Percentiles rank a stretch among this genome's conserved stretches.
phyloP scores from a whole-genome alignment of 148 eudicot species.

The Amaranthus cruentus region DNA sequence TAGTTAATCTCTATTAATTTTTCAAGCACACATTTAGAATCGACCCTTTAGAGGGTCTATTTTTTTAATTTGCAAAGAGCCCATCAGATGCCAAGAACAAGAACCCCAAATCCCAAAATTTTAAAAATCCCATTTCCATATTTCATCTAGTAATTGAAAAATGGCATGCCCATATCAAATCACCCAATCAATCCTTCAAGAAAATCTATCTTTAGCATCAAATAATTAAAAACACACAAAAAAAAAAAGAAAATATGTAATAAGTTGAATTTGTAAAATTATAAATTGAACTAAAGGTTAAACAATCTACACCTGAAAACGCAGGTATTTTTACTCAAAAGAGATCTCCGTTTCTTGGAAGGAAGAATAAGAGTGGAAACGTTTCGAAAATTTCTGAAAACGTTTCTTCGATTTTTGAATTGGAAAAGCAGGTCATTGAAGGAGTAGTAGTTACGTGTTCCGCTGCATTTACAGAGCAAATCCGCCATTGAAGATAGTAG shows the following conservation, averaged over 20 bases:
- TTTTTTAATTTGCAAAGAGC: too few relatives aligned
- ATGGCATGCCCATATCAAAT: not conserved
- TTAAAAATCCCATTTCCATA: too few relatives aligned
- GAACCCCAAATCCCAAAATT: too few relatives aligned
- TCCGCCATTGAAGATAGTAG: conserved; percentile 26
- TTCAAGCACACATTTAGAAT: too few relatives aligned
- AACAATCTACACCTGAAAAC: conserved; percentile 32
- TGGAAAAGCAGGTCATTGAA: conserved; percentile 25
- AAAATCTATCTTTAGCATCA: not conserved
- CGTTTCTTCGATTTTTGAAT: conserved; percentile 21
- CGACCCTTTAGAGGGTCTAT: too few relatives aligned
- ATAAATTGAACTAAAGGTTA: conserved; percentile 1
- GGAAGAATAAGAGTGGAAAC: conserved; percentile 21
- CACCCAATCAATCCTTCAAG: not conserved
- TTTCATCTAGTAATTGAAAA: not conserved
- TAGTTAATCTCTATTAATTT: too few relatives aligned
- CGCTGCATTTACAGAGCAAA: conserved; percentile 35
- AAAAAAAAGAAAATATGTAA: not conserved
- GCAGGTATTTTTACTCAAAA: conserved; percentile 23
- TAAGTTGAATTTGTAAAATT: not conserved
- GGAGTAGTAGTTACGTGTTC: conserved; percentile 10
- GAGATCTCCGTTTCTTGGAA: conserved; percentile 32
- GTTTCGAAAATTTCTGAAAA: conserved; percentile 19
- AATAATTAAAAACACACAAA: not conserved
- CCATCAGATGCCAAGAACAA: too few relatives aligned